Percentiles rank a stretch among this genome's conserved stretches.
Conservation (phyloP, 345 rosid species). For the Sisymbrium altissimum region DNA sequence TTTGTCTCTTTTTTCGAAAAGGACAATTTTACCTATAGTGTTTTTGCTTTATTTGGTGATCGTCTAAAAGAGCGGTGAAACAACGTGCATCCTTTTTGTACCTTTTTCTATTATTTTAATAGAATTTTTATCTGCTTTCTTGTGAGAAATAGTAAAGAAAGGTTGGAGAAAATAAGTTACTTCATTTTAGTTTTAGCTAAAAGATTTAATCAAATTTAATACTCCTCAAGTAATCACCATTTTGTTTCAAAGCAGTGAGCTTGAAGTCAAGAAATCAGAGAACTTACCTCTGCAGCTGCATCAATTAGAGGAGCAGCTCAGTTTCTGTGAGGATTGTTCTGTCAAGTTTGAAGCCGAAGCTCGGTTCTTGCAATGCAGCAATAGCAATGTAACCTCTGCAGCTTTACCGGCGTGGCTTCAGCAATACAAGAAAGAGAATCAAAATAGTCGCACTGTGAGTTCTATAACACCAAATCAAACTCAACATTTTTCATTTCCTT, state of each 20-base stretch:
- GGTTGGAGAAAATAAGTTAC: neutral
- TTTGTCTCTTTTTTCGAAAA: slow-evolving; percentile 31
- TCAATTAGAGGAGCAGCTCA: slow-evolving; percentile 37
- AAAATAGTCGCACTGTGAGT: slow-evolving; percentile 34
- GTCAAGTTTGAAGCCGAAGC: slow-evolving; percentile 48
- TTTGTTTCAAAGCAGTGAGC: slow-evolving; percentile 17
- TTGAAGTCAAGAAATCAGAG: slow-evolving; percentile 42
- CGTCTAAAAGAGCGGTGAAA: slow-evolving; percentile 28
- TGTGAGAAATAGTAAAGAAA: neutral
- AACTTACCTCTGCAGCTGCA: slow-evolving; percentile 38
- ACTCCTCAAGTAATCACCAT: neutral
- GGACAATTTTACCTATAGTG: slow-evolving; percentile 34
- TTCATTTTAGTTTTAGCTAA: neutral
- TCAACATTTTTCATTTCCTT: neutral
- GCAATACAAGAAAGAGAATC: slow-evolving; percentile 57
- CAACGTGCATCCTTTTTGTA: slow-evolving; percentile 32
- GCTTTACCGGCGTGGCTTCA: slow-evolving; percentile 88
- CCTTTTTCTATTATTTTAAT: neutral
- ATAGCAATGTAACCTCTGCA: slow-evolving; percentile 37
- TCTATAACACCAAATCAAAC: neutral
- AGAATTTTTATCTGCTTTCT: neutral
- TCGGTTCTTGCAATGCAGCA: slow-evolving; percentile 32
- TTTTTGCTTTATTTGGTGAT: slow-evolving; percentile 38
- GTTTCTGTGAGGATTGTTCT: slow-evolving; percentile 50
- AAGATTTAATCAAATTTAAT: neutral